These are phyloP conservation scores for Paecilomyces formosus DNA, from an alignment of 2,329 filamentous ascomycete species.

Conservation along the genomic window DNA sequence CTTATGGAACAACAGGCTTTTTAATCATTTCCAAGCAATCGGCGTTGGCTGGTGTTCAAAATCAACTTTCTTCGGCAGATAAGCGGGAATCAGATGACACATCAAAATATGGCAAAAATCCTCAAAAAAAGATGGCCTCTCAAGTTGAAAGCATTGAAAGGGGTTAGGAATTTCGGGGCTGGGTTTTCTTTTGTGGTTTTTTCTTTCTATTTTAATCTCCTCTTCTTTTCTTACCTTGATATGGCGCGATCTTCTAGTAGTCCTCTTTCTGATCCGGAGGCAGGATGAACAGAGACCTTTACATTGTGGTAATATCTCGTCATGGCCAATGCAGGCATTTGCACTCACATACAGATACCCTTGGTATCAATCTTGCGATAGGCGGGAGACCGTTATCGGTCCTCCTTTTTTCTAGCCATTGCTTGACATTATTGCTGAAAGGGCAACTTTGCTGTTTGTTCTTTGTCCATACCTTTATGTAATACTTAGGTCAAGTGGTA, in stretches of 20 bases:
- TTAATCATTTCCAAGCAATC: background rate
- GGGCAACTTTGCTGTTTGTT: background rate
- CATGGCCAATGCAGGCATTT: background rate
- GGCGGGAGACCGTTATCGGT: background rate
- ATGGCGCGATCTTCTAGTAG: background rate
- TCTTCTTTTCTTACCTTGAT: background rate
- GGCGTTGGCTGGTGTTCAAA: background rate
- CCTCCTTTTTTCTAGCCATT: background rate
- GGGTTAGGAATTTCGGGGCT: background rate
- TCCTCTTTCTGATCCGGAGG: background rate
- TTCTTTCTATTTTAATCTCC: background rate
- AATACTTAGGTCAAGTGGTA: background rate
- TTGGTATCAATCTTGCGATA: background rate
- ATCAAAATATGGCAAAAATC: background rate
- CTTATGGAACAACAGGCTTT: background rate
- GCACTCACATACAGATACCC: background rate
- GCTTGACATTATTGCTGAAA: background rate
- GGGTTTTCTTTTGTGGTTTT: background rate
- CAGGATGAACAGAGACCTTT: background rate
- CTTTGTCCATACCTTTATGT: background rate
- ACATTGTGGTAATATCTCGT: background rate
- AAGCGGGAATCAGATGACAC: background rate
- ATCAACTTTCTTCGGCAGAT: background rate
- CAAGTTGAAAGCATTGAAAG: background rate
- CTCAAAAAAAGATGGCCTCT: background rate